Percentiles rank a stretch among this genome's conserved stretches.
These are phyloP conservation scores for Xylaria sp. DNA, from an alignment of 2,329 filamentous ascomycete species.

Conservation along the genomic window DNA sequence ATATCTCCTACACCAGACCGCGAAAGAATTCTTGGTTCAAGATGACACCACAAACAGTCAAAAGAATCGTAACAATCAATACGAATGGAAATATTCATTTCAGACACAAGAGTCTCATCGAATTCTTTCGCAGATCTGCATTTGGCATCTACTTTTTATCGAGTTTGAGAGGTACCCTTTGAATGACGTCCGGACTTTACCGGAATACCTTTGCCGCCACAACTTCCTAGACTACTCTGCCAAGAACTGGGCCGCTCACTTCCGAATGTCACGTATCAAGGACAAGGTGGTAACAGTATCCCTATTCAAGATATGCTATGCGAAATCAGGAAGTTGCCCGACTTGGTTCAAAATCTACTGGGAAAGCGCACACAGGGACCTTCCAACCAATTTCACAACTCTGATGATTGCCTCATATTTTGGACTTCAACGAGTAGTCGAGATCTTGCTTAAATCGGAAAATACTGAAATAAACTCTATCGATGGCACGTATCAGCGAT, in stretches of 20 bases:
- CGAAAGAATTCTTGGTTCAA: constrained; percentile 52
- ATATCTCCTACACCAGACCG: constrained; percentile 56
- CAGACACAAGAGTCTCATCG: constrained; percentile 17
- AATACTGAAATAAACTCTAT: neutral
- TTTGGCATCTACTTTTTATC: constrained; percentile 24
- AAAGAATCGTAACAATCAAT: neutral
- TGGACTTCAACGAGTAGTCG: constrained; percentile 26
- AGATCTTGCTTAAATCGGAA: neutral
- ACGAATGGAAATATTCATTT: constrained; percentile 32
- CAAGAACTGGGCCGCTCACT: constrained; percentile 28
- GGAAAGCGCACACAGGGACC: neutral
- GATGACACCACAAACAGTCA: neutral
- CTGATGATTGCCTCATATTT: constrained; percentile 34
- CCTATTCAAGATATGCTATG: constrained; percentile 1
- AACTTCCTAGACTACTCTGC: constrained; percentile 33
- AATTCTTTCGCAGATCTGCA: constrained; percentile 32
- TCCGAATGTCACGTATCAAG: constrained; percentile 7
- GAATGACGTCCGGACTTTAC: too few species aligned
- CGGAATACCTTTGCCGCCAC: neutral
- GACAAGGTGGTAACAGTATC: neutral
- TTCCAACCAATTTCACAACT: constrained; percentile 11
- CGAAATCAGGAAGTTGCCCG: neutral
- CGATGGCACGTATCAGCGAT: constrained; percentile 15
- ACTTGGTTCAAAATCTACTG: constrained; percentile 20
- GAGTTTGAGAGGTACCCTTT: too few species aligned